Evolutionary conservation across 1,139 yeast genomes (phyloP), one percentile per base, ranked within the genome.

Genomic region (Magnusiomyces ingens): DNA sequence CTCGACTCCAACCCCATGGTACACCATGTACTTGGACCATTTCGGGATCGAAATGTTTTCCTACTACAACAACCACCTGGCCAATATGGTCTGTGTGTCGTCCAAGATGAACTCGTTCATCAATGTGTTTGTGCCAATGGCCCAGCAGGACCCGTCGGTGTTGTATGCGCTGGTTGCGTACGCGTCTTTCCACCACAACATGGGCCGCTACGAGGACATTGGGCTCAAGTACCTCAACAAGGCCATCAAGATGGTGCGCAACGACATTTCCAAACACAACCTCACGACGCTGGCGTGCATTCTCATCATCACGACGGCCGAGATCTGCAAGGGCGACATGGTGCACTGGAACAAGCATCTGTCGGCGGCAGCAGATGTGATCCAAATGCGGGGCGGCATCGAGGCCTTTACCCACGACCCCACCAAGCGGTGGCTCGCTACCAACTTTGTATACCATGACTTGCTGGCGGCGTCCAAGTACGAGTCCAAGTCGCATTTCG

Each of bases 401-500:
- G 65, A 63, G 51, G 68, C 62, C 50, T 76, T 80, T 59, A 76
- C 76, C 55, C 73, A 72, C 49, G 80, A 79, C 64, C 80, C 79
- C 58, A 81, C 79, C 56, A 80, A 80, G 57, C 81, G 83, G 57
- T 87, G 93, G 86, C 72, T 87, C 53, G 80, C 85, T 26, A 80
- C 89, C n/a, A 85, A 84, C 66, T 87, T 84, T 69, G 89, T 90
- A 0, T 87, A 86, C 64, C 95, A 87, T 66, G 95, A 86, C 64
- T 76, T 87, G 43, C 72, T 85, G 58, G 82, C 93, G 1, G 77
- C 83, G 52, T 79, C 85, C 13, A 74, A 67, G 5, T 57, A 61
- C 26, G 59, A 63, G 6, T 58, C 68, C n/a, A 75, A 38, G 46
- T 61, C 70, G 0, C 65, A 69, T 32, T 67, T 70, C 55, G 58